phyloP scores from a whole-genome alignment of 2,329 filamentous ascomycete genomes.

The Colletotrichum acutatum region DNA sequence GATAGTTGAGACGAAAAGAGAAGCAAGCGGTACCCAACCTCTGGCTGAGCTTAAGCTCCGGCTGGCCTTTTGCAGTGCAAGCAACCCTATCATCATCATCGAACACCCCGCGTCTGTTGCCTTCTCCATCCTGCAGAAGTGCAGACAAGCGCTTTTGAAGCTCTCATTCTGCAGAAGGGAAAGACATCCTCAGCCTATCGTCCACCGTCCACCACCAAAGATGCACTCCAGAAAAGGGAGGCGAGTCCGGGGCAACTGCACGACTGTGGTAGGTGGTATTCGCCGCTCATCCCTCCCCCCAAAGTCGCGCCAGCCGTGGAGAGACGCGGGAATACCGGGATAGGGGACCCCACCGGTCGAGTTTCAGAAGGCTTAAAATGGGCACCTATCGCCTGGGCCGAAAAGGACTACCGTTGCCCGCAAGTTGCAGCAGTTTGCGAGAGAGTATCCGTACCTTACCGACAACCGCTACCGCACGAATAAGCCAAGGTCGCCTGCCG shows the following conservation, averaged over 20 bases:
- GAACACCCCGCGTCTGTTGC: too few relatives aligned
- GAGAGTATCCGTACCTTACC: background rate
- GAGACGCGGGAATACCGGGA: conserved; percentile 24
- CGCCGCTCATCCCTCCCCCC: background rate
- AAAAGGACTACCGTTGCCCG: background rate
- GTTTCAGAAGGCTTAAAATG: conserved; percentile 32
- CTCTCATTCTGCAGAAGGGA: too few relatives aligned
- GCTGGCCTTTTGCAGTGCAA: background rate
- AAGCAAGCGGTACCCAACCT: background rate
- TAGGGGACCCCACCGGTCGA: background rate
- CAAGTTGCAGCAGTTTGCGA: background rate
- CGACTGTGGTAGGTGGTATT: conserved; percentile 33
- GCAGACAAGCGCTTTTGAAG: too few relatives aligned
- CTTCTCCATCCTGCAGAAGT: too few relatives aligned
- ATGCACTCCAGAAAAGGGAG: conserved; percentile 11
- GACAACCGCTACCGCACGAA: background rate
- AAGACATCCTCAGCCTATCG: background rate
- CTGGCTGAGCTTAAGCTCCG: background rate
- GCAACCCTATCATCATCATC: background rate
- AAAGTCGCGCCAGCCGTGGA: background rate
- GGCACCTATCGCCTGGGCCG: conserved; percentile 19
- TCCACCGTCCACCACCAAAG: background rate
- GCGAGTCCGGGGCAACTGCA: conserved; percentile 4
- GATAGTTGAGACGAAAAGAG: background rate
- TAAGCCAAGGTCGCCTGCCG: background rate